Evolutionary conservation across 805 yeast genomes (phyloP), one percentile per base, ranked within the genome.

Genomic region (Danielia oregonensis): DNA sequence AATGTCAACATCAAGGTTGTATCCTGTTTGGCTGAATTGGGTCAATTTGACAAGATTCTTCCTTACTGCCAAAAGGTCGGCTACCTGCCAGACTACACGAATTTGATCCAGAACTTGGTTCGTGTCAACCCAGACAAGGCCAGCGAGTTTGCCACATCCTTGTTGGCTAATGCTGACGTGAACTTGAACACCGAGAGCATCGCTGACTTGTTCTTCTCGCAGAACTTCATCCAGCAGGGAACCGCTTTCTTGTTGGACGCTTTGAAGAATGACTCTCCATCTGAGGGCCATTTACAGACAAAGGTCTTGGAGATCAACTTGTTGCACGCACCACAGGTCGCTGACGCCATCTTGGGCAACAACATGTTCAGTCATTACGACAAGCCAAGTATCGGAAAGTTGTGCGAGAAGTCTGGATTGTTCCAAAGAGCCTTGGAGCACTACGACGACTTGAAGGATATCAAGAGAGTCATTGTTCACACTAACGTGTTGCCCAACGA

Each of bases 261-360:
- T 7, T 74, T 93, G 58, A 93, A 93, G 69, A 85, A 82, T 44
- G 96, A 93, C 64, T 74, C 82, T 24, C 97, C 97, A 26, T 83
- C 89, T 44, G 96, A 93, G 57, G 97, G 96, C 12, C 95, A 88
- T 54, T 72, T 93, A 55, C 98, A 93, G 72, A 93, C 98, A 6
- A 79, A 95, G 54, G 78, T 93, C 33, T 76, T 93, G 48, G 98
- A 93, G 65, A 87, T 86, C 48, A 93, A 93, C 62, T 72, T 93
- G 58, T 62, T 86, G 57, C 94, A 89, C 59, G 98, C 98, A 12
- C 99, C 99, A 33, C 98, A 93, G 72, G 99, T 93, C 37, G 99
- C 98, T 27, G 98, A 93, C 64, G 99, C 99, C 14, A 93, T 93
- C 48, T 73, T 93, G 52, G 96, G 97, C 41, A 93, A 91, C 63